Percentiles rank a stretch among this genome's conserved stretches.
These are phyloP conservation scores for Penicillium sp. DNA, from an alignment of 2,329 filamentous ascomycete species.

Conservation along the genomic window DNA sequence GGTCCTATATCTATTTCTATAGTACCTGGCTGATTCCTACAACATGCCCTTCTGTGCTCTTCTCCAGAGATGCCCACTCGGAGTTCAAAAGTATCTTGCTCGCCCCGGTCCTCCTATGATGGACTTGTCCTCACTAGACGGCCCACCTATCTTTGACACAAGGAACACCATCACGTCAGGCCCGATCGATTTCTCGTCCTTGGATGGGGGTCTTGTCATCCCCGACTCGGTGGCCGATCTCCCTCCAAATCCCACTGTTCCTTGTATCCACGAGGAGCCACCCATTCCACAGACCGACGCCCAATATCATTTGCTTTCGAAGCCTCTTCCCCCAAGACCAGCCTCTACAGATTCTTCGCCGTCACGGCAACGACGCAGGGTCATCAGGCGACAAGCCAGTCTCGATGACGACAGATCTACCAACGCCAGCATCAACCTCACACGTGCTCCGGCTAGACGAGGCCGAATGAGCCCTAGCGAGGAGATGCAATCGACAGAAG, in stretches of 20 bases:
- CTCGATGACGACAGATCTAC: not conserved
- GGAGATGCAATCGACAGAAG: not conserved
- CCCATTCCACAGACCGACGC: conserved; percentile 5
- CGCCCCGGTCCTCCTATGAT: conserved; percentile 9
- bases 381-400: not conserved
- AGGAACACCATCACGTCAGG: not conserved
- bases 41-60: conserved; percentile 12
- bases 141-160: conserved; percentile 29
- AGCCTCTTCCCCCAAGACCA: conserved; percentile 15
- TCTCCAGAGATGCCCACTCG: conserved; percentile 6
- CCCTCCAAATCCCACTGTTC: not conserved
- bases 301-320: conserved; percentile 16
- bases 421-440: not conserved
- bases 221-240: conserved; percentile 20
- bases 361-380: not conserved
- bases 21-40: not conserved
- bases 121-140: conserved; percentile 40
- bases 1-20: not conserved
- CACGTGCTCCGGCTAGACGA: not conserved
- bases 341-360: conserved; percentile 6
- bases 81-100: not conserved
- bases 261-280: conserved; percentile 4
- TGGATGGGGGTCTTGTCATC: conserved; percentile 33
- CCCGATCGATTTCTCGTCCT: not conserved
- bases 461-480: not conserved